A percentile compares a stretch with the other conserved stretches of the same genome.
Evolutionary conservation across 164 flowering plant genomes (phyloP).

Genomic region (Vitis labrusca): DNA sequence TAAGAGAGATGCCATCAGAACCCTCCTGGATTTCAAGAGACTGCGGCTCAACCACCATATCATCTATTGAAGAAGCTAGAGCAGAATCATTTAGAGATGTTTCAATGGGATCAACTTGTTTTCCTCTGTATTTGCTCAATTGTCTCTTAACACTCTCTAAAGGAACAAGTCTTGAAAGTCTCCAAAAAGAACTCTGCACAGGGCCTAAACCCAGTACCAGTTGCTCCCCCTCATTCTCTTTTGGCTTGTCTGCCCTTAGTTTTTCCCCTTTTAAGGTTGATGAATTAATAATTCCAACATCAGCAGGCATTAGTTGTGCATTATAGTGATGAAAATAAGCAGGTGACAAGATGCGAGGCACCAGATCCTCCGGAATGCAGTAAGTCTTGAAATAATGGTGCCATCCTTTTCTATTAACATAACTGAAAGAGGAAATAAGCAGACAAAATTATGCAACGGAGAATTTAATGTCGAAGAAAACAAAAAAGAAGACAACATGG

Average conservation of each 20-base stretch:
- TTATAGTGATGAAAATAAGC: slow-evolving; percentile 98
- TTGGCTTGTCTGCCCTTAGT: slow-evolving; percentile 32
- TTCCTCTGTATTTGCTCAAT: slow-evolving; percentile 48
- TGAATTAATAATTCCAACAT: slow-evolving; percentile 22
- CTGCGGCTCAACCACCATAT: slow-evolving; percentile 54
- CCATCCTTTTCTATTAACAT: slow-evolving; percentile 91
- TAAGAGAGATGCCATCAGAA: slow-evolving; percentile 84
- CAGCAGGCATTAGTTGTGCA: slow-evolving; percentile 47
- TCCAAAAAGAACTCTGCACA: slow-evolving; percentile 87
- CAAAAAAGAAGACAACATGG: neutral
- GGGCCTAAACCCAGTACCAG: slow-evolving; percentile 94
- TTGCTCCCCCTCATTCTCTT: slow-evolving; percentile 65
- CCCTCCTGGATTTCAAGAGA: slow-evolving; percentile 95
- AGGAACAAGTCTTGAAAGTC: slow-evolving; percentile 92
- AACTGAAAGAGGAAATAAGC: slow-evolving; percentile 45
- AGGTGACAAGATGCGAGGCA: slow-evolving; percentile 93
- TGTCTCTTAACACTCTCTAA: slow-evolving; percentile 64
- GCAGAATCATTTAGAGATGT: slow-evolving; percentile 33
- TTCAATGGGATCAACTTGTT: slow-evolving; percentile 35
- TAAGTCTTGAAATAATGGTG: slow-evolving; percentile 87
- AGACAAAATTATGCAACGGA: neutral
- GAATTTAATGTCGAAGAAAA: neutral
- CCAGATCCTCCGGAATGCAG: slow-evolving; percentile 99
- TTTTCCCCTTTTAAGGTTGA: slow-evolving; percentile 27
- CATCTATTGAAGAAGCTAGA: slow-evolving; percentile 42